These are phyloP conservation scores for Pulveroboletus sp. DNA, from an alignment of 768 basidiomycete genomes.

Conservation along the genomic window DNA sequence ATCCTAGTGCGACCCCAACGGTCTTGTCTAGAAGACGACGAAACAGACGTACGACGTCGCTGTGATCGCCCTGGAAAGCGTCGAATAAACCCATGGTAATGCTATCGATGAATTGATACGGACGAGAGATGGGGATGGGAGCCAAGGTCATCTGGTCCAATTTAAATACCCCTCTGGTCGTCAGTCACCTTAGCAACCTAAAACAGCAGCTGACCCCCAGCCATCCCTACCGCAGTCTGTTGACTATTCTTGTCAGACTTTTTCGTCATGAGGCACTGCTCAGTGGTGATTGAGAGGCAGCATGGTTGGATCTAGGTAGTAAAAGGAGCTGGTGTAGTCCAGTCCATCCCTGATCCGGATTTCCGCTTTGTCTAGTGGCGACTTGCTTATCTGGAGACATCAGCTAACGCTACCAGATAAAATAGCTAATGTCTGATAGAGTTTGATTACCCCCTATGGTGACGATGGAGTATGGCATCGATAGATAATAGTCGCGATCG, in stretches of 20 bases:
- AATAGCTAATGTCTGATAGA: not conserved
- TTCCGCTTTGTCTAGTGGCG: not conserved
- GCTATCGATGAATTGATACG: not conserved
- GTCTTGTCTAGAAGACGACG: too few species aligned
- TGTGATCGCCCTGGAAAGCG: not conserved
- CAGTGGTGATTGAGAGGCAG: constrained; percentile 11
- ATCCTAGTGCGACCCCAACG: not conserved
- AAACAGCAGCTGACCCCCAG: constrained; percentile 3
- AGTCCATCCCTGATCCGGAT: not conserved
- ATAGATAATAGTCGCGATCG: not conserved
- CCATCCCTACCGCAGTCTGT: not conserved
- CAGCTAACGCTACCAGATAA: not conserved
- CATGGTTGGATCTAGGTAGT: not conserved
- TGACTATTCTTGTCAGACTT: constrained; percentile 11
- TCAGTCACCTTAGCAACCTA: constrained; percentile 13
- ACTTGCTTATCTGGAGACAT: not conserved
- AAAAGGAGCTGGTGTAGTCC: not conserved
- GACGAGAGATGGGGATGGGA: not conserved
- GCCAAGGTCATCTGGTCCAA: not conserved
- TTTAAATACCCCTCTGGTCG: constrained; percentile 19
- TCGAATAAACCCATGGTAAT: constrained; percentile 11
- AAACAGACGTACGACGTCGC: constrained; percentile 6
- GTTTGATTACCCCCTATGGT: not conserved
- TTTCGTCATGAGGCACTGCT: constrained; percentile 12
- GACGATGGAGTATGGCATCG: not conserved